Evolutionary conservation across 192 early-diverging fungal genomes (phyloP).

Genomic region (Coemansia sp.): DNA sequence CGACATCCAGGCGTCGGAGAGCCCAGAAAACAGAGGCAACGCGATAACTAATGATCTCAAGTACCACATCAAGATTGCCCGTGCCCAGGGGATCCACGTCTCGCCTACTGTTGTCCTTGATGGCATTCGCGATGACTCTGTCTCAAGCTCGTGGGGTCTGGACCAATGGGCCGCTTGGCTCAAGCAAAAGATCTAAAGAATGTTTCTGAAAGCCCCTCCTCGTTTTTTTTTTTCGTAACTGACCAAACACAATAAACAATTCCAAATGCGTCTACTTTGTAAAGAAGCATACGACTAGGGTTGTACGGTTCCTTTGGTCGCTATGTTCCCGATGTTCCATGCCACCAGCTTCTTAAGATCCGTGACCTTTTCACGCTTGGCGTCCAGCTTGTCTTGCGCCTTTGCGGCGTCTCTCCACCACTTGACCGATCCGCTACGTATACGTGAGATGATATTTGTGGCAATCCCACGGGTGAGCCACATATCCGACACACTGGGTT

Average conservation of each 20-base stretch:
- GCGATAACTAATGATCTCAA: constrained; percentile 70
- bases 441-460: constrained; percentile 64
- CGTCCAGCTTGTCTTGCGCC: constrained; percentile 9
- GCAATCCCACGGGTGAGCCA: constrained; percentile 66
- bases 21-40: constrained; percentile 65
- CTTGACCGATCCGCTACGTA: constrained; percentile 57
- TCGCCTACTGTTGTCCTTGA: constrained; percentile 73
- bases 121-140: constrained; percentile 61
- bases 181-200: constrained; percentile 26
- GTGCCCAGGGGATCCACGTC: constrained; percentile 75
- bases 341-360: neutral
- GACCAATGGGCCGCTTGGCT: constrained; percentile 66
- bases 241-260: neutral
- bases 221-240: neutral
- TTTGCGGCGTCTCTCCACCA: constrained; percentile 39
- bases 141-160: constrained; percentile 68
- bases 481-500: neutral
- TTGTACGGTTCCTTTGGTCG: too few species aligned
- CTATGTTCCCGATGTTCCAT: neutral
- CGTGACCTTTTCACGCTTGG: neutral
- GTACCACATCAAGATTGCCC: constrained; percentile 62
- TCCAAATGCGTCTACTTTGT: too few species aligned
- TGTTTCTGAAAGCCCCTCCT: too few species aligned
- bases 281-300: too few species aligned
- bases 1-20: constrained; percentile 29